Conservation (phyloP, 2,329 filamentous ascomycete genomes). For the Penicillium hesseltinei region DNA sequence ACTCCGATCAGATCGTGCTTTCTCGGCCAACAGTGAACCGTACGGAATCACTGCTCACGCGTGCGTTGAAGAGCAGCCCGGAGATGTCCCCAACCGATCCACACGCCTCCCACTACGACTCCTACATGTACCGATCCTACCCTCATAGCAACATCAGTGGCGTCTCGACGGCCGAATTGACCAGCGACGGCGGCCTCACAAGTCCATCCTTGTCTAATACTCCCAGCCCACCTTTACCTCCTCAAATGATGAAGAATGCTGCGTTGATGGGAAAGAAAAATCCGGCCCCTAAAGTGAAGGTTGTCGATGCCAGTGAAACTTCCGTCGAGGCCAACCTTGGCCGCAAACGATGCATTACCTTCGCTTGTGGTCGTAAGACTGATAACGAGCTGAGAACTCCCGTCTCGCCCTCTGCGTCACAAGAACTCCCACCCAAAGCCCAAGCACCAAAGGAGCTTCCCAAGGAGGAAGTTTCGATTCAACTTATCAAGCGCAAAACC, state of each 20-base stretch:
- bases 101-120: slow-evolving; percentile 39
- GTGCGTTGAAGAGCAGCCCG: slow-evolving; percentile 69
- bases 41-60: slow-evolving; percentile 81
- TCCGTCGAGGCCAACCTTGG: slow-evolving; percentile 63
- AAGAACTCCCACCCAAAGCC: slow-evolving; percentile 26
- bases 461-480: slow-evolving; percentile 4
- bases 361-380: slow-evolving; percentile 73
- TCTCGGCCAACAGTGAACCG: slow-evolving; percentile 51
- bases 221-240: slow-evolving; percentile 76
- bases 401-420: slow-evolving; percentile 23
- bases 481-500: slow-evolving; percentile 43
- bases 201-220: slow-evolving; percentile 85
- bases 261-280: slow-evolving; percentile 16
- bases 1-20: slow-evolving; percentile 40
- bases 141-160: slow-evolving; percentile 73
- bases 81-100: slow-evolving; percentile 47
- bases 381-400: slow-evolving; percentile 32
- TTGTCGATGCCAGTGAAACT: slow-evolving; percentile 49
- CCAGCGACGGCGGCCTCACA: slow-evolving; percentile 89
- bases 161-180: slow-evolving; percentile 83
- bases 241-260: slow-evolving; percentile 34
- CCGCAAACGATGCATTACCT: slow-evolving; percentile 87
- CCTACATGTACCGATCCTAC: slow-evolving; percentile 58
- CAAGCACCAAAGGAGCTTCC: slow-evolving; percentile 13
- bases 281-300: slow-evolving; percentile 23